phyloP scores from a whole-genome alignment of 352 stramenopile genomes.

The Phytophthora pluvialis region DNA sequence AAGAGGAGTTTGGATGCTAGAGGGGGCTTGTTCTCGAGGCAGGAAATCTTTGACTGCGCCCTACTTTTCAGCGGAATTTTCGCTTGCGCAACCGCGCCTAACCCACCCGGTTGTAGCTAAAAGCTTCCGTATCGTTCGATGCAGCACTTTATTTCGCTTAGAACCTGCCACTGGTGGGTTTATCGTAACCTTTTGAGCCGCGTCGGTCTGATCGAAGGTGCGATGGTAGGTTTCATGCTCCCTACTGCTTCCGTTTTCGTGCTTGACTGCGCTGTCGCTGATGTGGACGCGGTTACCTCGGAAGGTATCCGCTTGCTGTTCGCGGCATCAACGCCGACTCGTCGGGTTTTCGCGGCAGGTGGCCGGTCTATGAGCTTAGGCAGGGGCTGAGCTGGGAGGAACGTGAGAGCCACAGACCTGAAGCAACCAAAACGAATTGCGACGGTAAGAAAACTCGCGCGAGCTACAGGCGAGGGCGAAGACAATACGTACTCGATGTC shows the following conservation, averaged over 20 bases:
- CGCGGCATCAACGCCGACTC: conserved; percentile 24
- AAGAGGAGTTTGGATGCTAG: neutral
- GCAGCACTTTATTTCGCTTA: neutral
- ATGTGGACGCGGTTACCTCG: conserved; percentile 6
- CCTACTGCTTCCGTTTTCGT: conserved; percentile 8
- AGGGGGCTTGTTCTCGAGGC: too few relatives aligned
- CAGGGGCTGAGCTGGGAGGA: conserved; percentile 36
- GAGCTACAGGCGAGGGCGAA: neutral
- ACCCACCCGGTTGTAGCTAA: neutral
- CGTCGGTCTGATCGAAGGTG: conserved; percentile 32
- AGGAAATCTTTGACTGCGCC: too few relatives aligned
- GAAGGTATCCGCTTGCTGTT: conserved; percentile 27
- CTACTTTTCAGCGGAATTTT: too few relatives aligned
- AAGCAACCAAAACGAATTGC: neutral
- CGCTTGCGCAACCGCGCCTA: too few relatives aligned
- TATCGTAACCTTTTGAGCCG: conserved; percentile 46
- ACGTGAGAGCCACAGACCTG: conserved; percentile 43
- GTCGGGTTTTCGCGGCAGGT: conserved; percentile 37
- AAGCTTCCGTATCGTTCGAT: neutral
- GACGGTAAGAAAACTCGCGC: neutral
- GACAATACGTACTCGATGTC: conserved; percentile 65
- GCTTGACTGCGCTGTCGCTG: conserved; percentile 1
- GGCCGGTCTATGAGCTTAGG: conserved; percentile 40
- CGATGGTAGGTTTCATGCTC: conserved; percentile 20
- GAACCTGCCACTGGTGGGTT: neutral